Base-by-base conservation (phyloP, 169 alveolate genomes). In the Cryptosporidium parvum region DNA sequence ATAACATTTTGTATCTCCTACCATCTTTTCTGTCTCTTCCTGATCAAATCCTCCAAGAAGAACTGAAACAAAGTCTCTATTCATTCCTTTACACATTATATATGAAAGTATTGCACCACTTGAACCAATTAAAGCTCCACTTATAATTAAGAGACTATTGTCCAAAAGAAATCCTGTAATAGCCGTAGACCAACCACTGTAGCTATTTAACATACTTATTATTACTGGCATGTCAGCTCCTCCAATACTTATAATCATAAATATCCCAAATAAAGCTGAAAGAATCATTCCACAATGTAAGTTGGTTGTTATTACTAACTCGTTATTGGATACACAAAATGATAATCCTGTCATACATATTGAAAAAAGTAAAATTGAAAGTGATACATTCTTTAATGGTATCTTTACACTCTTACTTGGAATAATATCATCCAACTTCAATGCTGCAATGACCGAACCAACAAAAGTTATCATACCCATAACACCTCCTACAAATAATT, bases 161-260 rank as follows among this genome's bases (percentile, higher is more conserved):
- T 94, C 92, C 44, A 94, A 92, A 91, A 96, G 70, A 71, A 94
- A 92, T 3, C 97, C 97, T 73, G 91, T 92, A 21, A 95, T 95
- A 26, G 95, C 93, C 16, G 94, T 80, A 23, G 97, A 94, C 97
- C 97, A 96, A 35, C 98, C 98, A 31, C 95, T 91, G 85, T 96
- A 94, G 69, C 96, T 92, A 91, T 95, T 96, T 67, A 96, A 72
- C 85, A 95, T 95, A 18, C 97, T 93, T 69, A 96, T 93, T 53
- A 94, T 94, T 75, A 96, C 96, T 2, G 97, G 97, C 97, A 96
- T 95, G 73, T 95, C 97, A 51, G 95, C 95, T 51, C 93, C 93
- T 48, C 96, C 97, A 51, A 94, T 93, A 23, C 94, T 31, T 73
- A 95, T 94, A 67, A 95, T 95, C 70, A 96, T 89, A 69, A 94